A percentile compares a stretch with the other conserved stretches of the same genome.
phyloP scores from a whole-genome alignment of 75 land plant genomes.

The Larix kaempferi region DNA sequence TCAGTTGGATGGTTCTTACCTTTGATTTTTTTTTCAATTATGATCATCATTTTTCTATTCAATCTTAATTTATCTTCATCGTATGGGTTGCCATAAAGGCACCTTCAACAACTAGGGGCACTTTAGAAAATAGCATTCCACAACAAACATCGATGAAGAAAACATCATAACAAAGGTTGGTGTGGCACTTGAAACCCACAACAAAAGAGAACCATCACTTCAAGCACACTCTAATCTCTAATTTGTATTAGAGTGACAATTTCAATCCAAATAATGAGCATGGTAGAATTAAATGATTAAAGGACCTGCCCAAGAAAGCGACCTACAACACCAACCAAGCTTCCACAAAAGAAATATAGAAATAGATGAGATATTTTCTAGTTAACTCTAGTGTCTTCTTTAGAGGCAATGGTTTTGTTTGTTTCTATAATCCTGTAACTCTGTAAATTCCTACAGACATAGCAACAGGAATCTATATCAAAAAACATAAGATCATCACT shows the following conservation, averaged over 20 bases:
- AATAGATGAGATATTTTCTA: slow-evolving; percentile 40
- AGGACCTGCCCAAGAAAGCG: slow-evolving; percentile 62
- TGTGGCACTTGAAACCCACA: slow-evolving; percentile 68
- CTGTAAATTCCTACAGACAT: slow-evolving; percentile 35
- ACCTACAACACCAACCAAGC: slow-evolving; percentile 59
- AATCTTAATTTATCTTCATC: no score
- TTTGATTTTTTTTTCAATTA: no score
- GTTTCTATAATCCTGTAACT: slow-evolving; percentile 43
- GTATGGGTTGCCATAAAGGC: no score
- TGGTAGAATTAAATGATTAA: background rate
- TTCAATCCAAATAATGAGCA: background rate
- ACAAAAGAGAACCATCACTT: background rate
- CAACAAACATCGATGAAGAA: slow-evolving; percentile 82
- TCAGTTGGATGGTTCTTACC: no score
- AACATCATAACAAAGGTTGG: slow-evolving; percentile 69
- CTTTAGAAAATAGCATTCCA: slow-evolving; percentile 55
- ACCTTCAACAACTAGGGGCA: no score
- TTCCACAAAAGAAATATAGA: slow-evolving; percentile 36
- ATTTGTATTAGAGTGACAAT: background rate
- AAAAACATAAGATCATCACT: background rate
- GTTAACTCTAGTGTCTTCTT: slow-evolving; percentile 22
- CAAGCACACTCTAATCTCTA: background rate
- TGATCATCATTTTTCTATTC: no score
- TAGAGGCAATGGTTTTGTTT: slow-evolving; percentile 38
- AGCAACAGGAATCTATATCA: slow-evolving; percentile 53